Percentiles rank a stretch among this genome's conserved stretches.
Conservation (phyloP, 2,329 filamentous ascomycete genomes). For the Rhytidhysteron rufulum region DNA sequence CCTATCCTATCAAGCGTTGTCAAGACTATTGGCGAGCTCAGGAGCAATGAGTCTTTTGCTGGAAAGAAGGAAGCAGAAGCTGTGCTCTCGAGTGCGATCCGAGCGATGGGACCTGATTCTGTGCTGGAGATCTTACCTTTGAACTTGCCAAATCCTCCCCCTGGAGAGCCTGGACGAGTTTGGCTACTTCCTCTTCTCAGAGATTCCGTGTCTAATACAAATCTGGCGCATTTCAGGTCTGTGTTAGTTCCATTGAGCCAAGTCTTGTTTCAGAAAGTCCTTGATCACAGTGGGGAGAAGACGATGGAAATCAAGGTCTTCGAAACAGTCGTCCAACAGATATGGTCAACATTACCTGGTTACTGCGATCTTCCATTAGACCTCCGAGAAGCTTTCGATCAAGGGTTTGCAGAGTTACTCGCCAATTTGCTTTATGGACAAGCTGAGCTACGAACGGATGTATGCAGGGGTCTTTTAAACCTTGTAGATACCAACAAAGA, state of each 20-base stretch:
- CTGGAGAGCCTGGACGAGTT: conserved; percentile 77
- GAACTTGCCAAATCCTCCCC: conserved; percentile 74
- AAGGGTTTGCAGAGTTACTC: conserved; percentile 81
- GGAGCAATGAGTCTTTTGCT: conserved; percentile 80
- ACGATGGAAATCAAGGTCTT: conserved; percentile 97
- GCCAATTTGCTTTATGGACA: conserved; percentile 93
- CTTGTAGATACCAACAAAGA: conserved; percentile 89
- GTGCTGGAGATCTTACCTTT: conserved; percentile 80
- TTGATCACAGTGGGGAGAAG: conserved; percentile 82
- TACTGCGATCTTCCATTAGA: conserved; percentile 94
- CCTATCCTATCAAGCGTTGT: conserved; percentile 74
- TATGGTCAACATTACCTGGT: conserved; percentile 88
- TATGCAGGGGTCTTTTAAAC: conserved; percentile 82
- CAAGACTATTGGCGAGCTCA: conserved; percentile 78
- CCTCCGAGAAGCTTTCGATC: conserved; percentile 70
- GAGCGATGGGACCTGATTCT: conserved; percentile 83
- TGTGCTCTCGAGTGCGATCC: conserved; percentile 81
- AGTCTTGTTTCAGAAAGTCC: conserved; percentile 79
- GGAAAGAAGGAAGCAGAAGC: conserved; percentile 94
- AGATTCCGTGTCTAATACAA: conserved; percentile 85
- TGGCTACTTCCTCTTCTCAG: conserved; percentile 93
- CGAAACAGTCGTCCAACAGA: conserved; percentile 91
- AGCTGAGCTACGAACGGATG: conserved; percentile 76
- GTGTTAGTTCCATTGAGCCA: conserved; percentile 90
- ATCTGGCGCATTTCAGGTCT: conserved; percentile 75